Base-by-base conservation (phyloP, 2,329 filamentous ascomycete species). In the Coniochaeta sp. region DNA sequence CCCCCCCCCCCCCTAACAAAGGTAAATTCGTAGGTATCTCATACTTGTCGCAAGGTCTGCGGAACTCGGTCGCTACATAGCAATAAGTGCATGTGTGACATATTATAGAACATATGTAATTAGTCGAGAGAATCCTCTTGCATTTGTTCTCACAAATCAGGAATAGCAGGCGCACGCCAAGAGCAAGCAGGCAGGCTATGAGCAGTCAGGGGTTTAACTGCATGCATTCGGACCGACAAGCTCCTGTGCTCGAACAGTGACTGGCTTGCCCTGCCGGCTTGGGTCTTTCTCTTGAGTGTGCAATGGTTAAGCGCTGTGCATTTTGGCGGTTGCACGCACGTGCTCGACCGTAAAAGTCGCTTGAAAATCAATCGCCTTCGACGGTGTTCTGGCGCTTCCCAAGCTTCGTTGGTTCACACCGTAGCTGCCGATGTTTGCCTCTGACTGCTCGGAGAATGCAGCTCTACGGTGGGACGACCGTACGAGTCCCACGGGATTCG, bases 181-280 rank as follows among this genome's bases (percentile, higher is more conserved):
- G 34, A 56, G 50, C 54, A 40, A 12, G n/a, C 26, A 34, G 34
- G n/a, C 26, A 34, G 34, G 36, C 55, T 10, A 30, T 26, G 55
- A 42, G 55, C 22, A 12, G 24, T 30, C 57, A 61, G 38, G 60
- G 61, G 62, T 44, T 44, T 62, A 63, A 64, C 62, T 61, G 61
- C 62, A 62, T 65, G 63, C 62, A 69, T 64, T 69, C 67, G 67
- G 67, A 63, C 67, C 67, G 66, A 69, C 59, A 61, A 55, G 57
- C 58, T 56, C 40, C 58, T 60, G 56, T 55, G 58, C 59, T 42
- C 24, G 24, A 22, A 24, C n/a, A 38, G 54, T 47, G 42, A 47
- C 52, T 55, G 52, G 30, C 17, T 17, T 28, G 10, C 19, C 4
- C 12, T 28, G 47, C 10, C 14, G 32, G 50, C 26, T 16, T 55